Percentiles rank a stretch among this genome's conserved stretches.
phyloP scores from a whole-genome alignment of 139 green algal genomes.

The Chloropicon primus region DNA sequence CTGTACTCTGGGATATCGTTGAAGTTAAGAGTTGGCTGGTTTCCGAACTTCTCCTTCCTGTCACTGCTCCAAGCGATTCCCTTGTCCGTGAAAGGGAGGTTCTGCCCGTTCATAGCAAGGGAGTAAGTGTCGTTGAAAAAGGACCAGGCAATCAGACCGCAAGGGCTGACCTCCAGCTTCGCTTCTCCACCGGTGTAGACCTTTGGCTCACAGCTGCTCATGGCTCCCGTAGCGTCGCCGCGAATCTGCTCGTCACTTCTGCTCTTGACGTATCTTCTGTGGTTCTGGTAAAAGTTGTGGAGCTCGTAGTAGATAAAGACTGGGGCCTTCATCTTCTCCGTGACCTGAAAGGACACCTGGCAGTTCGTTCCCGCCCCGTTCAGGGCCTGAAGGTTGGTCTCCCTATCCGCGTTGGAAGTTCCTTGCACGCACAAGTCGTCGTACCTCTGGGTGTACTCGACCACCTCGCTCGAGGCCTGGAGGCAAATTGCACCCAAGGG shows the following conservation, averaged over 20 bases:
- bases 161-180: conserved; percentile 55
- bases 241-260: conserved; percentile 59
- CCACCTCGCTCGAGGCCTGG: conserved; percentile 20
- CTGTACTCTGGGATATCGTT: conserved; percentile 40
- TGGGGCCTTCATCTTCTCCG: conserved; percentile 34
- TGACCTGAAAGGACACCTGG: conserved; percentile 19
- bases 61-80: conserved; percentile 60
- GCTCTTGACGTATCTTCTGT: conserved; percentile 51
- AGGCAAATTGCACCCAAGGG: conserved; percentile 51
- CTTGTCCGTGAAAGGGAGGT: conserved; percentile 8
- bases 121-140: conserved; percentile 87
- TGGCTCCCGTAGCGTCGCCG: conserved; percentile 8
- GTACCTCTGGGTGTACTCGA: conserved; percentile 39
- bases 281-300: conserved; percentile 81
- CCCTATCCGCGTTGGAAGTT: not conserved
- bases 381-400: conserved; percentile 2
- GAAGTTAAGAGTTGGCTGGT: conserved; percentile 44
- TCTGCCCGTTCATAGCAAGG: not conserved
- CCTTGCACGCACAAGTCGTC: conserved; percentile 35
- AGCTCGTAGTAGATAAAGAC: conserved; percentile 90
- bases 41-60: conserved; percentile 43
- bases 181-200: conserved; percentile 13
- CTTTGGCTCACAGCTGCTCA: conserved; percentile 38
- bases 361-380: conserved; percentile 9
- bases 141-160: conserved; percentile 77